These are phyloP conservation scores for Tolypocladium nubicola DNA, from an alignment of 2,329 filamentous ascomycete genomes.

Conservation along the genomic window DNA sequence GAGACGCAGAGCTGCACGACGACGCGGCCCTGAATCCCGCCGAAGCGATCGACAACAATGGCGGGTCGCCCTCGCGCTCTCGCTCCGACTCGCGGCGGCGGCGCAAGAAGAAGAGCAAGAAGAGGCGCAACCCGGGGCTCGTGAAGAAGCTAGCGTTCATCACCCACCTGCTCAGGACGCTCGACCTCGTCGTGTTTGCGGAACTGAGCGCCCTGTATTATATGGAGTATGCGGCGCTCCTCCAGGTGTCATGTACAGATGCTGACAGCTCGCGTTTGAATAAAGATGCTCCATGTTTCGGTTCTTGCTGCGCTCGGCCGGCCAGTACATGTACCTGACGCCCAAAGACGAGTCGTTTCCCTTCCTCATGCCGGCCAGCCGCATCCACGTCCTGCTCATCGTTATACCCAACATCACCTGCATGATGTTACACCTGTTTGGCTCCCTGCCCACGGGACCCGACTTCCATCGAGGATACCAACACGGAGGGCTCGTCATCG, in stretches of 20 bases:
- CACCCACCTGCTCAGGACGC: conserved; percentile 46
- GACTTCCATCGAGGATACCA: conserved; percentile 55
- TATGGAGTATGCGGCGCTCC: conserved; percentile 46
- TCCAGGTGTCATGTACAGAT: neutral
- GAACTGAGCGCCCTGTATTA: conserved; percentile 59
- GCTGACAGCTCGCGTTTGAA: neutral
- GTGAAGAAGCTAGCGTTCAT: conserved; percentile 51
- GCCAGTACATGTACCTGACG: conserved; percentile 54
- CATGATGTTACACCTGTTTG: conserved; percentile 47
- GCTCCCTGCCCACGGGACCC: conserved; percentile 42
- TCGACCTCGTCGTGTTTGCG: conserved; percentile 54
- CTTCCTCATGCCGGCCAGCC: conserved; percentile 43
- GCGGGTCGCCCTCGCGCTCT: conserved; percentile 7
- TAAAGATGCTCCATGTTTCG: conserved; percentile 54
- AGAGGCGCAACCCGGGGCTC: conserved; percentile 30
- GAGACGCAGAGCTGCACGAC: neutral
- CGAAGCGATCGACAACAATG: conserved; percentile 3
- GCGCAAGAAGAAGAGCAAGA: conserved; percentile 24
- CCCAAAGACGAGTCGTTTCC: conserved; percentile 49
- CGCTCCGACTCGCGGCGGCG: conserved; percentile 19
- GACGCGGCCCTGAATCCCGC: neutral
- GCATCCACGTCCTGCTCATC: conserved; percentile 47
- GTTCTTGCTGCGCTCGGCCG: conserved; percentile 45
- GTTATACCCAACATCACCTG: conserved; percentile 49
- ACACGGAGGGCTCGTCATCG: conserved; percentile 56